phyloP scores from a whole-genome alignment of 1,139 yeast species.

The Yamadazyma mexicana region DNA sequence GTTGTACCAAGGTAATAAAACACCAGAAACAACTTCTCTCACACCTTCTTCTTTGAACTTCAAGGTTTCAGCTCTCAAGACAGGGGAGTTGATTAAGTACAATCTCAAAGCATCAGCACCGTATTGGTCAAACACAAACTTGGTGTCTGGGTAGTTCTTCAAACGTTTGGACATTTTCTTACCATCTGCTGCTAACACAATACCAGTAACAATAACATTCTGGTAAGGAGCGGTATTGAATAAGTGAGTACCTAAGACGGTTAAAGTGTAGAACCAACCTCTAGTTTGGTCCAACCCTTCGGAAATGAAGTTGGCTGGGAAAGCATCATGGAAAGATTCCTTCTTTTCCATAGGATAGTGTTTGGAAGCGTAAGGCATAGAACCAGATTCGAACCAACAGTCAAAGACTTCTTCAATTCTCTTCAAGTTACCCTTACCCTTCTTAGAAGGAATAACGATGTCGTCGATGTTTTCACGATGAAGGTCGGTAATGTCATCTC shows the following conservation, averaged over 20 bases:
- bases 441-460: slow-evolving; percentile 89
- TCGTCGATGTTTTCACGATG: slow-evolving; percentile 93
- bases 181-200: slow-evolving; percentile 96
- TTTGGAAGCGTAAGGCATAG: slow-evolving; percentile 97
- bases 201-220: slow-evolving; percentile 95
- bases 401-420: slow-evolving; percentile 98
- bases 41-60: slow-evolving; percentile 99
- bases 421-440: slow-evolving; percentile 83
- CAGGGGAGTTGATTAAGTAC: slow-evolving; percentile 96
- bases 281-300: slow-evolving; percentile 99
- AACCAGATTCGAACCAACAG: slow-evolving; percentile 99
- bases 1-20: slow-evolving; percentile 97
- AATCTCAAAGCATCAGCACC: slow-evolving; percentile 98
- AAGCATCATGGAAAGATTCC: slow-evolving; percentile 70
- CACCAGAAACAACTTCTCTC: slow-evolving; percentile 94
- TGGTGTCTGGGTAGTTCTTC: slow-evolving; percentile 97
- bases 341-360: slow-evolving; percentile 94
- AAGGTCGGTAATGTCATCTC: slow-evolving; percentile 75
- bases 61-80: slow-evolving; percentile 92
- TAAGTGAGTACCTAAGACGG: slow-evolving; percentile 93
- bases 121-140: slow-evolving; percentile 72
- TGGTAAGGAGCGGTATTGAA: slow-evolving; percentile 91
- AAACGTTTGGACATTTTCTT: slow-evolving; percentile 98
- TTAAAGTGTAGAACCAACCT: slow-evolving; percentile 98
- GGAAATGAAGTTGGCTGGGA: slow-evolving; percentile 96